Evolutionary conservation across 129 eudicot genomes (phyloP).

Genomic region (Saposhnikovia divaricata): DNA sequence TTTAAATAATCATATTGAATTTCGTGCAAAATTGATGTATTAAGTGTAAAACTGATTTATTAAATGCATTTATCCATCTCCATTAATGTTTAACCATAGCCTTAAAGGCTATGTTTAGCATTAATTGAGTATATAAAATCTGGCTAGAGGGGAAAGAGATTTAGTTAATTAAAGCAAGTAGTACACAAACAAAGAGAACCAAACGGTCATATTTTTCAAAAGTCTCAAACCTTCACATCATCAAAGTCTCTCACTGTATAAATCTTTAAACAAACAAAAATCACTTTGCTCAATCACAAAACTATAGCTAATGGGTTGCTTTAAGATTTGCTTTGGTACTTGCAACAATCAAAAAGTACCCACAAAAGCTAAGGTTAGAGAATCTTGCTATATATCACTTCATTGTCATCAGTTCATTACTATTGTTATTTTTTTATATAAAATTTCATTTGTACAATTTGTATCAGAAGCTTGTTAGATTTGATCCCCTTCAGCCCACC

Average conservation of each 20-base stretch:
- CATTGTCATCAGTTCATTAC: not conserved
- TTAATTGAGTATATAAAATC: too few relatives aligned
- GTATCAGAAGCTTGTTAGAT: constrained; percentile 18
- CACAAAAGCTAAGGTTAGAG: constrained; percentile 31
- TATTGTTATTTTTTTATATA: not conserved
- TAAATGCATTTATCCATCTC: too few relatives aligned
- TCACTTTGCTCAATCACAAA: constrained; percentile 13
- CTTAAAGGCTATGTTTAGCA: too few relatives aligned
- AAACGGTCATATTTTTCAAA: constrained; percentile 63
- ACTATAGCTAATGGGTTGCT: constrained; percentile 42
- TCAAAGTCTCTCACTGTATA: constrained; percentile 17
- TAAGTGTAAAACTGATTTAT: too few relatives aligned
- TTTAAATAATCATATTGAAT: too few relatives aligned
- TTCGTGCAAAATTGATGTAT: too few relatives aligned
- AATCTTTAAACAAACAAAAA: not conserved
- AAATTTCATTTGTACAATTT: not conserved
- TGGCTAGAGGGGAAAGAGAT: not conserved
- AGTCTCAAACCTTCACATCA: constrained; percentile 1
- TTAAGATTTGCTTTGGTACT: constrained; percentile 39
- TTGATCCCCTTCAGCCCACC: constrained; percentile 13
- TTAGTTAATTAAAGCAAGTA: not conserved
- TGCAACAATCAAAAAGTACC: constrained; percentile 21
- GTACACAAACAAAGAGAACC: not conserved
- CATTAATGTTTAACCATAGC: too few relatives aligned
- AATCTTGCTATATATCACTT: not conserved